Evolutionary conservation across 768 basidiomycete species (phyloP).

Genomic region (Lentinula detonsa): DNA sequence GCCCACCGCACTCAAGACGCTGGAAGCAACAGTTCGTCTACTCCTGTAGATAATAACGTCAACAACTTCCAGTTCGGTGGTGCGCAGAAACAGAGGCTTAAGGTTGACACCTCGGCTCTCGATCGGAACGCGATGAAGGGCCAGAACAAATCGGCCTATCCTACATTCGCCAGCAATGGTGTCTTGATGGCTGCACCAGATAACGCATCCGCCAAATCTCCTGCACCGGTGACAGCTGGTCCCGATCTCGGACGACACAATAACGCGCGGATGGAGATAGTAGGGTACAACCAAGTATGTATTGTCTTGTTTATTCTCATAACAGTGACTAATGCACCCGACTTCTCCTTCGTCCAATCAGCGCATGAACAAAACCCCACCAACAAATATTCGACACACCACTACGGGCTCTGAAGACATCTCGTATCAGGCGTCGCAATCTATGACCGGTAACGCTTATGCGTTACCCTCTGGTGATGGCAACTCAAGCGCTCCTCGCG

Average conservation of each 20-base stretch:
- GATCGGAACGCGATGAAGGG: constrained; percentile 49
- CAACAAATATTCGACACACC: constrained; percentile 60
- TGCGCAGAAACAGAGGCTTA: constrained; percentile 63
- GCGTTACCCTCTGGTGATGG: constrained; percentile 37
- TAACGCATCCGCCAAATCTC: constrained; percentile 57
- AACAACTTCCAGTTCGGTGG: constrained; percentile 48
- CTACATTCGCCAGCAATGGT: constrained; percentile 57
- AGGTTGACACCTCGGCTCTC: constrained; percentile 69
- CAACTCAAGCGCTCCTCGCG: constrained; percentile 33
- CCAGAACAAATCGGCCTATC: constrained; percentile 86
- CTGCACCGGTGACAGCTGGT: constrained; percentile 78
- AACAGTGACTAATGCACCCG: not conserved
- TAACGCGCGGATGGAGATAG: constrained; percentile 64
- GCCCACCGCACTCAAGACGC: constrained; percentile 54
- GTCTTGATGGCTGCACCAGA: constrained; percentile 55
- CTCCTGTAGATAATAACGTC: constrained; percentile 46
- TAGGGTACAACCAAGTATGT: constrained; percentile 64
- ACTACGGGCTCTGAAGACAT: constrained; percentile 70
- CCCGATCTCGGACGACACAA: constrained; percentile 80
- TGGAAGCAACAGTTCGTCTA: constrained; percentile 31
- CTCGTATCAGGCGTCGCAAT: constrained; percentile 18
- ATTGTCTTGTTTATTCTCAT: constrained; percentile 4
- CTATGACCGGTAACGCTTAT: constrained; percentile 33
- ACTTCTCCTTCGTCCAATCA: not conserved
- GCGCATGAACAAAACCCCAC: constrained; percentile 14